Base-by-base conservation (phyloP, 306 rosid genomes). In the Urtica urens region DNA sequence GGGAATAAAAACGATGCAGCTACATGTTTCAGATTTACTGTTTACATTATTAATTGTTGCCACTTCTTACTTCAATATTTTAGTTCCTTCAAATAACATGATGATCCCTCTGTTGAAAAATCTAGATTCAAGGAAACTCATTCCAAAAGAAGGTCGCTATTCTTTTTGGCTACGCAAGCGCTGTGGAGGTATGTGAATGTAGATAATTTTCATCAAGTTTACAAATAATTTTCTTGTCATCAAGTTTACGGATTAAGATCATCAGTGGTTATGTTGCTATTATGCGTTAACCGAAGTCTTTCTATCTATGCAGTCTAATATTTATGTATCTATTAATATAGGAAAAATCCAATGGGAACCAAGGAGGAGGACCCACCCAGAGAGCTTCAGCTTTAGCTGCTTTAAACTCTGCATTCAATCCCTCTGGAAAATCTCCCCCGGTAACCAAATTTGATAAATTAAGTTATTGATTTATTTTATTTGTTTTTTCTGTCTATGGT, bases 71-170 rank as follows among this genome's bases (percentile, higher is more conserved):
- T 52, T 13, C n/a, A n/a, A n/a, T n/a, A n/a, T n/a, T n/a, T n/a
- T 25, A 31, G 13, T 27, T 19, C n/a, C 17, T 41, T 35, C 30
- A 2, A 38, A 48, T 52, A 15, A 50, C 49, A 38, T 31, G 37
- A 31, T 31, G 37, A 54, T 68, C 39, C 53, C 46, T 45, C 29
- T n/a, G 40, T 23, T 58, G 66, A 56, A 63, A n/a, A n/a, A 38
- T 71, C 68, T 82, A 92, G 99, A 75, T 74, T 74, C 94, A 78
- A 44, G 99, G 99, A 62, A 92, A 92, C 75, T 92, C 99, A 5
- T 92, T 92, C 78, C 94, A 71, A 68, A 92, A 92, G 79, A 92
- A 92, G 79, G 66, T 77, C 53, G 45, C 93, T 9, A 49, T 75
- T 40, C 63, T 92, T 63, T 86, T 92, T 55, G 99, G 95, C 40